Evolutionary conservation across 306 rosid species (phyloP).

Genomic region (Oxytropis ochrocephala): DNA sequence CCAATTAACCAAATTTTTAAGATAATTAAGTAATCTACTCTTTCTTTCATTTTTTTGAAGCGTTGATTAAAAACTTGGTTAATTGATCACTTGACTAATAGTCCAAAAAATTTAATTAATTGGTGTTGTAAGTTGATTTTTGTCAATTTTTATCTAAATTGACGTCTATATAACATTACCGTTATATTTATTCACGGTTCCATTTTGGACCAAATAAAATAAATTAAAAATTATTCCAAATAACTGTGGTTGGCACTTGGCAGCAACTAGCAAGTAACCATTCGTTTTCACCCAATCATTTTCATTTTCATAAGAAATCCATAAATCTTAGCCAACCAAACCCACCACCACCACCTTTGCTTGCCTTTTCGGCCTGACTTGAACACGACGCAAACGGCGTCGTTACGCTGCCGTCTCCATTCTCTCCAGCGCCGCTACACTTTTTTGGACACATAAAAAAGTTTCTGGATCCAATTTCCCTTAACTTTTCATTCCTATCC

Average conservation of each 20-base stretch:
- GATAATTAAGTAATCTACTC: no score
- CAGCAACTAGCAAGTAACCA: neutral
- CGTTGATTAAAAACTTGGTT: no score
- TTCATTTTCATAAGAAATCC: slow-evolving; percentile 36
- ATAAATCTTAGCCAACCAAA: slow-evolving; percentile 65
- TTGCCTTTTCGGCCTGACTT: slow-evolving; percentile 34
- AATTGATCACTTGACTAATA: no score
- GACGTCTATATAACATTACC: neutral
- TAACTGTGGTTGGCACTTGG: neutral
- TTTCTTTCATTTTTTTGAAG: no score
- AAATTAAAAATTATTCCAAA: neutral
- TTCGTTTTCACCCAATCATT: neutral
- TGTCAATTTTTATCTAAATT: no score
- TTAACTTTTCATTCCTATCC: slow-evolving; percentile 54
- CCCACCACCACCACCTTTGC: slow-evolving; percentile 12
- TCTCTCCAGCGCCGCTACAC: neutral
- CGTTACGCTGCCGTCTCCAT: slow-evolving; percentile 14
- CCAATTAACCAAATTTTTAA: no score
- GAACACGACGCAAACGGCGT: slow-evolving; percentile 46
- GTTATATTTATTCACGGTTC: neutral
- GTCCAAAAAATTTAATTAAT: no score
- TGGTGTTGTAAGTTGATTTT: no score
- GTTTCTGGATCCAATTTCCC: slow-evolving; percentile 71
- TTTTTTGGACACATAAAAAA: slow-evolving; percentile 55
- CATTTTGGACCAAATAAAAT: neutral